A percentile compares a stretch with the other conserved stretches of the same genome.
phyloP scores from a whole-genome alignment of 768 basidiomycete genomes.

The Russula lepida region DNA sequence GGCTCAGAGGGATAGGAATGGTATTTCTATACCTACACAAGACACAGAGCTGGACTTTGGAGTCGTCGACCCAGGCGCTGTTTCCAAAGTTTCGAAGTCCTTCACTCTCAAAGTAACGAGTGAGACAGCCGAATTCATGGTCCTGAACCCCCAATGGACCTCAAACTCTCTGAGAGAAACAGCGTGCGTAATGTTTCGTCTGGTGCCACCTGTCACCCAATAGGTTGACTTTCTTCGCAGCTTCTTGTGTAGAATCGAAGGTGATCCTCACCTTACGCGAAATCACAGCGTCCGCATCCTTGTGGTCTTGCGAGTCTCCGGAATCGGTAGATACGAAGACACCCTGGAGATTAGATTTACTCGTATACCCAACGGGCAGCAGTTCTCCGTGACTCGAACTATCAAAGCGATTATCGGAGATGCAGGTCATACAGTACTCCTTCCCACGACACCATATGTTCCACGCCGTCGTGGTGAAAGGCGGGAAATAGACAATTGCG shows the following conservation, averaged over 20 bases:
- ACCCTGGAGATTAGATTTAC: constrained; percentile 8
- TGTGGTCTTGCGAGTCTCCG: not conserved
- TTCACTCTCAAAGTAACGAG: not conserved
- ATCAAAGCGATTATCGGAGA: constrained; percentile 3
- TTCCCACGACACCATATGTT: not conserved
- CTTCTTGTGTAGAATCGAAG: not conserved
- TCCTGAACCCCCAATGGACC: constrained; percentile 6
- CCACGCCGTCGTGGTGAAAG: not conserved
- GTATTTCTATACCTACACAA: not conserved
- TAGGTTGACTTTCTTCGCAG: not conserved
- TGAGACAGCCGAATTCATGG: not conserved
- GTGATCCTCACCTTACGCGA: constrained; percentile 1
- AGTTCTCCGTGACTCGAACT: not conserved
- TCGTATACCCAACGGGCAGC: not conserved
- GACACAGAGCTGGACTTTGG: constrained; percentile 3
- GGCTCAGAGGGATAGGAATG: not conserved
- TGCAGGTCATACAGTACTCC: not conserved
- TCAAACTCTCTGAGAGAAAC: not conserved
- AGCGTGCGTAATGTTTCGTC: not conserved
- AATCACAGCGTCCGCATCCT: not conserved
- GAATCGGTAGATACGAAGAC: constrained; percentile 6
- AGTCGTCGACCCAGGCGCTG: not conserved
- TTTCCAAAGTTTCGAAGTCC: not conserved
- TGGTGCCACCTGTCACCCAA: not conserved
- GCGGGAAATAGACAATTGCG: not conserved